Evolutionary conservation across 495 filamentous ascomycete genomes (phyloP).

Genomic region (Collariella sp.): DNA sequence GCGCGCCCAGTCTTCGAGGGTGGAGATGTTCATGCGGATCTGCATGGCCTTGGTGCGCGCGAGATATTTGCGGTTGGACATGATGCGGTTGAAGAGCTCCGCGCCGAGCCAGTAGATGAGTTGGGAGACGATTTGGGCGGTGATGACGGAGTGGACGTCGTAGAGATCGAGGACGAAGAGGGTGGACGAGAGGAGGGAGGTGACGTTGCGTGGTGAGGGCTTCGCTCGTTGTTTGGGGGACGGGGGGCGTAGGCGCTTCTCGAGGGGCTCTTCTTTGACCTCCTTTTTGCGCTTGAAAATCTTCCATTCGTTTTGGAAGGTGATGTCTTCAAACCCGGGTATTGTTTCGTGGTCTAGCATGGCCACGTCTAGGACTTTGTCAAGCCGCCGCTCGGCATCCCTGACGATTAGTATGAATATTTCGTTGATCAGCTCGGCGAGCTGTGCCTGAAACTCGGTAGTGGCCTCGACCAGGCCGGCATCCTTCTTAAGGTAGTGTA

Average conservation of each 20-base stretch:
- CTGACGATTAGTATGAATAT: conserved; percentile 98
- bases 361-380: conserved; percentile 84
- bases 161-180: conserved; percentile 97
- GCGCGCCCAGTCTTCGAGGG: conserved; percentile 91
- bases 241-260: conserved; percentile 85
- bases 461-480: conserved; percentile 71
- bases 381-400: conserved; percentile 94
- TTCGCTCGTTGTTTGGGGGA: conserved; percentile 93
- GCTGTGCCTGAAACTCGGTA: conserved; percentile 80
- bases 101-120: conserved; percentile 94
- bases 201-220: conserved; percentile 87
- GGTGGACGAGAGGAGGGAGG: conserved; percentile 92
- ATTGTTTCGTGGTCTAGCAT: conserved; percentile 99
- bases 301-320: conserved; percentile 97
- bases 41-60: conserved; percentile 99
- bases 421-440: conserved; percentile 93
- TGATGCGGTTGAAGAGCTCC: conserved; percentile 95
- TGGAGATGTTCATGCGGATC: conserved; percentile 96
- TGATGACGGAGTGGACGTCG: conserved; percentile 96
- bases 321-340: conserved; percentile 89
- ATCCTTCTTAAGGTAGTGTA: conserved; percentile 97
- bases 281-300: conserved; percentile 86
- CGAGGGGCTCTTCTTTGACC: conserved; percentile 74
- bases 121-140: conserved; percentile 82
- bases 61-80: conserved; percentile 90